Evolutionary conservation across 2,329 filamentous ascomycete genomes (phyloP).

Genomic region (Beauveria bassiana): DNA sequence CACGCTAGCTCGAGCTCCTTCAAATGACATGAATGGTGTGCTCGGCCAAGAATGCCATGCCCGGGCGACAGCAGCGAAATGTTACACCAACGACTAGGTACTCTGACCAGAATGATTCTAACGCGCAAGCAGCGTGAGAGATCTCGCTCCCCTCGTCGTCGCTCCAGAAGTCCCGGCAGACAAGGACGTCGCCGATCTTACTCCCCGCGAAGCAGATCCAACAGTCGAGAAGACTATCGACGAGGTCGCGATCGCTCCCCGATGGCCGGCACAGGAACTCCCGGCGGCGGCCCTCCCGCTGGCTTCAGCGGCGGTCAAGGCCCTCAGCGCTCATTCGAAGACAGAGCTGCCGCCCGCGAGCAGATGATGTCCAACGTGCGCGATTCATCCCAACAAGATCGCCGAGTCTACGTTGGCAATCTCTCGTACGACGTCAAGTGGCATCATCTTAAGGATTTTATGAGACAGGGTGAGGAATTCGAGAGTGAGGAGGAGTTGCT

Average conservation of each 20-base stretch:
- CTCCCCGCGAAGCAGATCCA: conserved; percentile 69
- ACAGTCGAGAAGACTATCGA: conserved; percentile 68
- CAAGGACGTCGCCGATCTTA: conserved; percentile 66
- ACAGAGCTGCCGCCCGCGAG: conserved; percentile 75
- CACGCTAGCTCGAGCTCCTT: not conserved
- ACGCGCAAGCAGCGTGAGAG: conserved; percentile 65
- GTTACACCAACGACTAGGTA: conserved; percentile 23
- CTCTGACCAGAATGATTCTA: conserved; percentile 13
- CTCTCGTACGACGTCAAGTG: conserved; percentile 99
- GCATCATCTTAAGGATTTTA: conserved; percentile 99
- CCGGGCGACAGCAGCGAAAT: conserved; percentile 12
- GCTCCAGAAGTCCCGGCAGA: conserved; percentile 75
- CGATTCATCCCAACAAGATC: conserved; percentile 95
- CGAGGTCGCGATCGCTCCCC: conserved; percentile 71
- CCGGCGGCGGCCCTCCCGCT: conserved; percentile 61
- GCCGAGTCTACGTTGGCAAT: conserved; percentile 98
- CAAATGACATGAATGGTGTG: not conserved
- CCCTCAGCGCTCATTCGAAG: conserved; percentile 72
- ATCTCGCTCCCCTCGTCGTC: conserved; percentile 69
- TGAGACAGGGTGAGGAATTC: conserved; percentile 82
- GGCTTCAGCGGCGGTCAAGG: conserved; percentile 52
- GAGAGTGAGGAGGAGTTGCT: conserved; percentile 18
- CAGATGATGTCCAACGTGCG: conserved; percentile 93
- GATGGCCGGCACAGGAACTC: conserved; percentile 68
- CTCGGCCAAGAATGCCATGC: not conserved